These are phyloP conservation scores for Blastocystis hominis DNA, from an alignment of 352 stramenopile species.

Conservation along the genomic window DNA sequence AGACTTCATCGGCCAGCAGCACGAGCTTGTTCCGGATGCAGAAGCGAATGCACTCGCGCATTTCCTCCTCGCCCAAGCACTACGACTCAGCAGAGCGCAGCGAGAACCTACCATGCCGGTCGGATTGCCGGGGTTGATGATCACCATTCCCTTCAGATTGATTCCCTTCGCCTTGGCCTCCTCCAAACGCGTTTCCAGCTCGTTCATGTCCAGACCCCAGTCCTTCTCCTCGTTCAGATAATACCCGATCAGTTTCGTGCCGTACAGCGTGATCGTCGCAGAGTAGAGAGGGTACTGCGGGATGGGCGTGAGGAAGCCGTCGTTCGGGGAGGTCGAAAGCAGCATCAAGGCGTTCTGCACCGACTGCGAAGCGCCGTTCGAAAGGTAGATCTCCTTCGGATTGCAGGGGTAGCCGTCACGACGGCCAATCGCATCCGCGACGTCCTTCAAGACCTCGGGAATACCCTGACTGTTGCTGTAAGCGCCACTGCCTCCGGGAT, in stretches of 20 bases:
- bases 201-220: slow-evolving; percentile 77
- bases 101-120: slow-evolving; percentile 75
- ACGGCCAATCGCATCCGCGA: slow-evolving; percentile 75
- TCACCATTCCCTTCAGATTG: slow-evolving; percentile 81
- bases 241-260: slow-evolving; percentile 85
- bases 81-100: slow-evolving; percentile 59
- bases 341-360: slow-evolving; percentile 82
- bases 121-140: slow-evolving; percentile 99
- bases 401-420: slow-evolving; percentile 79
- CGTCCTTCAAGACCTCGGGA: slow-evolving; percentile 74
- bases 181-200: slow-evolving; percentile 75
- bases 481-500: slow-evolving; percentile 70
- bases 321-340: slow-evolving; percentile 77
- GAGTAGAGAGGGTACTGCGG: slow-evolving; percentile 99
- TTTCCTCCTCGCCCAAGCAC: slow-evolving; percentile 72
- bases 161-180: slow-evolving; percentile 78
- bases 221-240: slow-evolving; percentile 86
- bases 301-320: slow-evolving; percentile 88
- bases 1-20: slow-evolving; percentile 92
- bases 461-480: slow-evolving; percentile 83
- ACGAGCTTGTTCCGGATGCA: slow-evolving; percentile 82
- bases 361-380: slow-evolving; percentile 84
- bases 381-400: slow-evolving; percentile 89
- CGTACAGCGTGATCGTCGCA: slow-evolving; percentile 85
- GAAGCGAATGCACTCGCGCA: slow-evolving; percentile 87